Percentiles rank a stretch among this genome's conserved stretches.
These are phyloP conservation scores for Ananas comosus DNA, from an alignment of 176 grass and related monocot genomes.

Conservation along the genomic window DNA sequence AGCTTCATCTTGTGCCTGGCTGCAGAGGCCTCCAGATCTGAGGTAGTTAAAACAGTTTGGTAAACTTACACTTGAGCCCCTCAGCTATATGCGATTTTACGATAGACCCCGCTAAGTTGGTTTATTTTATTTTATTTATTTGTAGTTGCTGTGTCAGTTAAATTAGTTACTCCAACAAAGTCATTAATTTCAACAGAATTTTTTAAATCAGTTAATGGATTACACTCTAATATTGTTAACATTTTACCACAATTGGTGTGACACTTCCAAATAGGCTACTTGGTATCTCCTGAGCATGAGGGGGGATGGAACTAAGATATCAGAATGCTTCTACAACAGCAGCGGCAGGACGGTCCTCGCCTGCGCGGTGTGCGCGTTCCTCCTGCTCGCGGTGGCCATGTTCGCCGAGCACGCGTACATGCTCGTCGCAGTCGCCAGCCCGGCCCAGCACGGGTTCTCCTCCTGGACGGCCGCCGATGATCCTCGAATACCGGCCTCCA, in stretches of 20 bases:
- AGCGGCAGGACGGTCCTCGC: constrained; percentile 48
- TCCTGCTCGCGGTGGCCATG: constrained; percentile 82
- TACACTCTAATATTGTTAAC: not conserved
- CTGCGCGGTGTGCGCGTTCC: constrained; percentile 63
- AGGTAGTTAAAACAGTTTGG: constrained; percentile 25
- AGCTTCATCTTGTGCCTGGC: constrained; percentile 84
- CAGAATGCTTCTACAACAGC: constrained; percentile 58
- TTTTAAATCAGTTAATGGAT: not conserved
- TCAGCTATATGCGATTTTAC: too few relatives aligned
- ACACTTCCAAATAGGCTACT: constrained; percentile 33
- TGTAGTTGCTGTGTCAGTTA: too few relatives aligned
- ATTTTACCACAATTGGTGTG: not conserved
- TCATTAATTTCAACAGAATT: too few relatives aligned
- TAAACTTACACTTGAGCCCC: too few relatives aligned
- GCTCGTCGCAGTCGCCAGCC: constrained; percentile 55
- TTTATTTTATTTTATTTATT: too few relatives aligned
- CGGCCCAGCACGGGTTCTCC: constrained; percentile 9
- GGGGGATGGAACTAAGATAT: constrained; percentile 24
- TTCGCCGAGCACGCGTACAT: constrained; percentile 85
- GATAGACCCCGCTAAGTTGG: too few relatives aligned
- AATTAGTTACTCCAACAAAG: too few relatives aligned
- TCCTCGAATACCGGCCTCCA: constrained; percentile 17
- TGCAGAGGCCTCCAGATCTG: constrained; percentile 62
- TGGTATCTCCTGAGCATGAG: constrained; percentile 53
- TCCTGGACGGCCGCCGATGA: constrained; percentile 35